Base-by-base conservation (phyloP, 495 filamentous ascomycete genomes). In the Gamarada debralockiae region DNA sequence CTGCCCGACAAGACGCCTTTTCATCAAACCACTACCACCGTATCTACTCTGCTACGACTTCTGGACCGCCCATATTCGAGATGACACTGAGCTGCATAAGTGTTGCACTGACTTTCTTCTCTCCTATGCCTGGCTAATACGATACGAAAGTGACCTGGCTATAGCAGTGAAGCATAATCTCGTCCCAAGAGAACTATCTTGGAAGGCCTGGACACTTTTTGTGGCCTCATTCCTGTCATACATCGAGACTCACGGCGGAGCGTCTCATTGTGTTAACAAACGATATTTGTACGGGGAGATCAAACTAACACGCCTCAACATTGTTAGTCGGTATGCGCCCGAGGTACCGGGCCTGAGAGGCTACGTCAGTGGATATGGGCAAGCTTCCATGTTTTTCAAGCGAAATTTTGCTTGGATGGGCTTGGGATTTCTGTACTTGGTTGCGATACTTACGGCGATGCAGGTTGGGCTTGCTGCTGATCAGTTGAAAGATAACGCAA, bases 11-110 rank as follows among this genome's bases (percentile, higher is more conserved):
- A 52, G 68, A 13, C 52, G 61, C 1, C 74, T 84, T 17, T 82
- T 72, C 61, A 63, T 84, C 49, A 85, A 83, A 47, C 81, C 82
- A 1, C 52, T 85, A 0, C 82, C 81, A 0, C 14, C 46, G 5
- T 83, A 70, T 55, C 69, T 84, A 0, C 67, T 75, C 17, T 65
- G 62, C 0, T 40, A 62, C 14, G 59, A 53, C 2, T 80, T 83
- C 57, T 83, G 78, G 74, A 3, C 47, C 14, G 5, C 40, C 0
- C 41, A 67, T 31, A 52, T 79, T 0, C 63, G 61, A 36, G 12
- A 23, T 21, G 9, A 9, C 10, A 10, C n/a, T 39, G 3, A 10
- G 7, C 21, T 12, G 39, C 23, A 63, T 56, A 12, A 34, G 31
- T 8, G n/a, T 34, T 8, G 8, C 8, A 8, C 8, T 34, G 31